phyloP scores from a whole-genome alignment of 306 rosid genomes.

The Quercus suber region DNA sequence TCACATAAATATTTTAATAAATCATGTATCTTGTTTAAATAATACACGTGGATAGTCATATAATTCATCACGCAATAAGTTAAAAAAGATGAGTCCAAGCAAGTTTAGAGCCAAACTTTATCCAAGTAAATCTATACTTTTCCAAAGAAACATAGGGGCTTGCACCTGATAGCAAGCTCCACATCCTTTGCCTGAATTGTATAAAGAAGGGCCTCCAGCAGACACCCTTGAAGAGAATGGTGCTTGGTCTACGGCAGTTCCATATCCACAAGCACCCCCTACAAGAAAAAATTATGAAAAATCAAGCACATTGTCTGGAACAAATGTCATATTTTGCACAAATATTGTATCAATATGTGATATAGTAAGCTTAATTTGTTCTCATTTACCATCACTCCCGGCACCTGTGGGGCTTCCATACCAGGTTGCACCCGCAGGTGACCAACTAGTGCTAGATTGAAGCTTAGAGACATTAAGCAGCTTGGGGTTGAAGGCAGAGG shows the following conservation, averaged over 20 bases:
- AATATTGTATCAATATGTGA: background rate
- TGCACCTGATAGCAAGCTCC: conserved; percentile 80
- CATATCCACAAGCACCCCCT: conserved; percentile 92
- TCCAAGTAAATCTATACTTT: too few species aligned
- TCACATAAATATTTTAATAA: too few species aligned
- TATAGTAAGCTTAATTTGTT: background rate
- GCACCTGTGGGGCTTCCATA: conserved; percentile 35
- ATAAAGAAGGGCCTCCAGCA: conserved; percentile 67
- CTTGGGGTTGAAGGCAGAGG: conserved; percentile 34
- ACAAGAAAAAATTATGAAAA: background rate
- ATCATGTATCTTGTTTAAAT: too few species aligned
- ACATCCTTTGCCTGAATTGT: conserved; percentile 60
- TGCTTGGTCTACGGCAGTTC: conserved; percentile 41
- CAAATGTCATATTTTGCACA: background rate
- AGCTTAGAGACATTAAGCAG: conserved; percentile 23
- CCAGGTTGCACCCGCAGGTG: conserved; percentile 42
- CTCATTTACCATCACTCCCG: conserved; percentile 30
- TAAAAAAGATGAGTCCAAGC: too few species aligned
- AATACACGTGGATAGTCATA: too few species aligned
- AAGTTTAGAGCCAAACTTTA: too few species aligned
- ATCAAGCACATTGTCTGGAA: background rate
- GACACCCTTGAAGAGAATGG: conserved; percentile 61
- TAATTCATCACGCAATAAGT: too few species aligned
- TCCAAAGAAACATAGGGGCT: too few species aligned
- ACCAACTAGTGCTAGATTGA: conserved; percentile 22